Base-by-base conservation (phyloP, 2,329 filamentous ascomycete genomes). In the Emmonsiellopsis sp. region DNA sequence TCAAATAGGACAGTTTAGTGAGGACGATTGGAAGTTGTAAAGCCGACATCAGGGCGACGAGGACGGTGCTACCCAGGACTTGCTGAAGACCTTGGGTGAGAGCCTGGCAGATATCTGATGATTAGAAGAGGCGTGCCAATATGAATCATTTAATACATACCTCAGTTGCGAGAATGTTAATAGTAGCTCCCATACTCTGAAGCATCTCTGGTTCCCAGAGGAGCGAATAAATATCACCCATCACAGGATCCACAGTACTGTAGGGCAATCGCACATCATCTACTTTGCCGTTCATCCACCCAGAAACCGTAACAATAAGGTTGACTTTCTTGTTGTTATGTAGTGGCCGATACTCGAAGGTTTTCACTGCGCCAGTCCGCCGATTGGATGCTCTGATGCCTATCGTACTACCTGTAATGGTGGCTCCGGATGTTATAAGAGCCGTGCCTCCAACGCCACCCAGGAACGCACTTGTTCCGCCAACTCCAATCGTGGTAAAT, bases 261-360 rank as follows among this genome's bases (percentile, higher is more conserved):
- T 87, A 98, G 7, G 93, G 93, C 64, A 98, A 73, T 56, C 93
- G 87, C 49, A 98, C 91, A 68, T 98, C 93, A 72, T 98, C 93
- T 51, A 95, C 85, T 66, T 95, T 97, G 63, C 94, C 93, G 41
- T 89, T 96, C 87, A 98, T 94, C 93, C 93, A 98, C 3, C 93
- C 93, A 0, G 92, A 90, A 32, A 98, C 83, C 0, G 93, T 97
- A 40, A 98, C 84, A 58, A 98, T 93, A 32, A 98, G 79, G 63
- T 98, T 97, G 40, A 96, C 88, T 54, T 91, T 81, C 72, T 98
- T 98, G 72, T 97, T 97, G 74, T 98, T 98, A 75, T 97, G 91
- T 45, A 98, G 75, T 6, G 93, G 93, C 44, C 92, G 83, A 67
- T 97, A 98, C 70, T 98, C 93, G 65, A 97, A 98, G 0, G 93